These are phyloP conservation scores for Hyaloscypha bicolor DNA, from an alignment of 495 filamentous ascomycete genomes.

Conservation along the genomic window DNA sequence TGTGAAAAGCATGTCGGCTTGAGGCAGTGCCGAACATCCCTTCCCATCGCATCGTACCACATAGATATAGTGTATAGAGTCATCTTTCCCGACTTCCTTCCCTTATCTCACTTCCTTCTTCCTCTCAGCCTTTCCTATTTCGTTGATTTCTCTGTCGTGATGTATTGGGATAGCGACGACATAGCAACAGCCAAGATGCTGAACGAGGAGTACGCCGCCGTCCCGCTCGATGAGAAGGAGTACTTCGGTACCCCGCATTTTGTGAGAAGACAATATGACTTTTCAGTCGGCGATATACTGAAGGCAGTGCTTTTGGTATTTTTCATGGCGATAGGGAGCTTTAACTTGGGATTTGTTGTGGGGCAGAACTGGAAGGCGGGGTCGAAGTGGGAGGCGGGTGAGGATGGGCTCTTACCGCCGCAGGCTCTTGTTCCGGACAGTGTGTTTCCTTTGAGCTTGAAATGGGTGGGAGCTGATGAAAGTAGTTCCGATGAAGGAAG, in stretches of 20 bases:
- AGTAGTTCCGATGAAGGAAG: constrained; percentile 31
- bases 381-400: background rate
- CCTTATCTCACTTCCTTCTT: background rate
- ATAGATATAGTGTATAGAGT: background rate
- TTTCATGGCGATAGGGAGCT: constrained; percentile 8
- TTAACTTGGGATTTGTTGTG: constrained; percentile 15
- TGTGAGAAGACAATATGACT: background rate
- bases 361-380: constrained; percentile 18
- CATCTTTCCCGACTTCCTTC: background rate
- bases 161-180: background rate
- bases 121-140: background rate
- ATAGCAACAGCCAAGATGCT: background rate
- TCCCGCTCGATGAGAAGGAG: constrained; percentile 29
- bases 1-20: background rate
- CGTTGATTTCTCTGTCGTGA: background rate
- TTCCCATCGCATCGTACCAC: background rate
- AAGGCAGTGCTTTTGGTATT: constrained; percentile 2
- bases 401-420: constrained; percentile 19
- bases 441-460: constrained; percentile 11
- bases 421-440: constrained; percentile 27
- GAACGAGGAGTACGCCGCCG: constrained; percentile 10
- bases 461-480: background rate
- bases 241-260: background rate
- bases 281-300: background rate
- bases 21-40: background rate